These are phyloP conservation scores for Zoysia matrella DNA, from an alignment of 202 grass and related monocot species.

Conservation along the genomic window DNA sequence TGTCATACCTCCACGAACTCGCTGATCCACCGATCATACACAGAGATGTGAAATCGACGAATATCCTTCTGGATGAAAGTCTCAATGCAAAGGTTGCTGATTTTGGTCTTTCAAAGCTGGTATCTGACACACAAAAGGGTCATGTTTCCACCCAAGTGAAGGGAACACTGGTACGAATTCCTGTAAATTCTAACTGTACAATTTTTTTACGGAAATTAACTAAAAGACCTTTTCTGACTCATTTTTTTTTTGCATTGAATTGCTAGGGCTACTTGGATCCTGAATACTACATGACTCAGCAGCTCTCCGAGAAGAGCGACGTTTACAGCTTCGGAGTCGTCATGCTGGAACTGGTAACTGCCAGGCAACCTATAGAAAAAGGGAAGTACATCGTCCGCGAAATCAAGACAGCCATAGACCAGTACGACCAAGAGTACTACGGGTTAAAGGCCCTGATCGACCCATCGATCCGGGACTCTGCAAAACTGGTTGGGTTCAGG, in stretches of 20 bases:
- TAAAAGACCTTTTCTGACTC: constrained; percentile 13
- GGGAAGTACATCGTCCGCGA: constrained; percentile 69
- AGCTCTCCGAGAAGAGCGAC: no score
- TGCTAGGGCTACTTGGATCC: constrained; percentile 71
- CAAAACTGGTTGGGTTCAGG: constrained; percentile 57
- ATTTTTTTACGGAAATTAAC: not conserved
- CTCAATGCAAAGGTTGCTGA: constrained; percentile 73
- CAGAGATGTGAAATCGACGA: constrained; percentile 74
- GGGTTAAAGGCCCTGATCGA: constrained; percentile 64
- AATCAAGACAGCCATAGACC: constrained; percentile 57
- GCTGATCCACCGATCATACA: constrained; percentile 26
- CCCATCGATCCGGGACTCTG: constrained; percentile 46
- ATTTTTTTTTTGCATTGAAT: constrained; percentile 29
- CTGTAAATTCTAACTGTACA: constrained; percentile 16
- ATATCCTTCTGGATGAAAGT: constrained; percentile 71
- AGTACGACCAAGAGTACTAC: constrained; percentile 67
- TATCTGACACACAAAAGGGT: constrained; percentile 56
- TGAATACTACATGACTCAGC: no score
- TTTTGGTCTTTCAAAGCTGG: constrained; percentile 74
- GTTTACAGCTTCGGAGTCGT: no score
- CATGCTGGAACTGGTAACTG: constrained; percentile 66
- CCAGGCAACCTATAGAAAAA: constrained; percentile 68
- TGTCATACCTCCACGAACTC: constrained; percentile 78
- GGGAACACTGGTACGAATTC: constrained; percentile 65
- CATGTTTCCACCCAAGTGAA: constrained; percentile 76